Evolutionary conservation across 257 asterid genomes (phyloP).

Genomic region (Echium plantagineum): DNA sequence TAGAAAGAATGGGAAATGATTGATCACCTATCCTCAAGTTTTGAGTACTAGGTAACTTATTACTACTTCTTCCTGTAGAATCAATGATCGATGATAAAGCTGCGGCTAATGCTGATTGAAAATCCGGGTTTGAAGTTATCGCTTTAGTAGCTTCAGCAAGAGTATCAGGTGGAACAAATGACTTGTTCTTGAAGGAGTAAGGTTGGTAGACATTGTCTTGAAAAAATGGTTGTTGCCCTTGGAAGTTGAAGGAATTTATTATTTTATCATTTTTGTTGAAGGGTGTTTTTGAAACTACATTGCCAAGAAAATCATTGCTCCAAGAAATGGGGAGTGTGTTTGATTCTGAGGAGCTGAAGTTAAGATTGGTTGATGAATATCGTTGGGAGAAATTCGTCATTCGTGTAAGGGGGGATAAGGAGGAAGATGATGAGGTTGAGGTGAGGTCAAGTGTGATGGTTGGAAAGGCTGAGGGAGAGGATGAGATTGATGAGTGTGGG

Average conservation of each 20-base stretch:
- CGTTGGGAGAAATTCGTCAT: slow-evolving; percentile 27
- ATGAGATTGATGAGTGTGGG: slow-evolving; percentile 57
- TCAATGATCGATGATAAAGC: slow-evolving; percentile 73
- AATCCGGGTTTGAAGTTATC: slow-evolving; percentile 68
- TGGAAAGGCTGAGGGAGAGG: slow-evolving; percentile 48
- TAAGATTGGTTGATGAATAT: slow-evolving; percentile 59
- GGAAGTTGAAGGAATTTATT: slow-evolving; percentile 36
- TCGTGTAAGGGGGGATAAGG: slow-evolving; percentile 22
- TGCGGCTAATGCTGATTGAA: slow-evolving; percentile 84
- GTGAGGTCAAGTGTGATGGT: slow-evolving; percentile 88
- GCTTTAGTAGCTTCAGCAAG: slow-evolving; percentile 92
- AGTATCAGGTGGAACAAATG: slow-evolving; percentile 41
- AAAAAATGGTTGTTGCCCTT: slow-evolving; percentile 29
- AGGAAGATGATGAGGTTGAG: slow-evolving; percentile 32
- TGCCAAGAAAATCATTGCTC: slow-evolving; percentile 38
- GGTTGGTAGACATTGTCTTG: slow-evolving; percentile 51
- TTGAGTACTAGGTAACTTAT: slow-evolving; percentile 13
- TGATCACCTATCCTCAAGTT: slow-evolving; percentile 20
- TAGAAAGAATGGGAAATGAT: slow-evolving; percentile 38
- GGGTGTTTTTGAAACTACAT: slow-evolving; percentile 27
- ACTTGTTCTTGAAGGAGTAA: slow-evolving; percentile 28
- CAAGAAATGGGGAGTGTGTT: slow-evolving; percentile 52
- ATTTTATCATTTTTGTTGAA: slow-evolving; percentile 27
- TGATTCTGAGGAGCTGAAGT: slow-evolving; percentile 64
- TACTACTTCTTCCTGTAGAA: slow-evolving; percentile 12